phyloP scores from a whole-genome alignment of 2,329 filamentous ascomycete species.

The Huntiella abstrusa region DNA sequence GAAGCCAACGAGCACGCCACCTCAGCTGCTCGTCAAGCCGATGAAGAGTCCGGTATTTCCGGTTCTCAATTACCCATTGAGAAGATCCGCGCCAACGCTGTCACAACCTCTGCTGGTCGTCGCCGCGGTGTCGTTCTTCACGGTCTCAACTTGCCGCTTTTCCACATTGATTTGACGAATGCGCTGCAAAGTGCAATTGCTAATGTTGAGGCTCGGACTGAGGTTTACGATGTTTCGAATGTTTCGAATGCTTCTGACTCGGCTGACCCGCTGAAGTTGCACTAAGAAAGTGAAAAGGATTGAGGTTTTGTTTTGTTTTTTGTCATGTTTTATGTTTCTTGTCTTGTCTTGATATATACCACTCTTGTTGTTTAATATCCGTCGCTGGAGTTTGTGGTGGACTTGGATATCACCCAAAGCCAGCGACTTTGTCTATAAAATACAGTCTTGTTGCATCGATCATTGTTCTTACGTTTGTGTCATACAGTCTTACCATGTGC shows the following conservation, averaged over 20 bases:
- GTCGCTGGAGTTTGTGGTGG: neutral
- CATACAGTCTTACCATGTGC: no score
- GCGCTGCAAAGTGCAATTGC: constrained; percentile 74
- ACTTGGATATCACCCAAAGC: neutral
- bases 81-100: neutral
- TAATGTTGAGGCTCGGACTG: constrained; percentile 44
- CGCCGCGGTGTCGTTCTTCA: constrained; percentile 50
- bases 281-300: constrained; percentile 2
- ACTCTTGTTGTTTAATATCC: neutral
- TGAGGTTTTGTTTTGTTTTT: neutral
- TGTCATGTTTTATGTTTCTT: neutral
- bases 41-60: constrained; percentile 5
- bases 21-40: neutral
- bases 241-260: neutral
- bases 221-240: constrained; percentile 13
- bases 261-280: constrained; percentile 2
- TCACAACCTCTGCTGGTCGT: constrained; percentile 14
- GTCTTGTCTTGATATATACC: constrained; percentile 1
- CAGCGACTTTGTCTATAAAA: no score
- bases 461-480: no score
- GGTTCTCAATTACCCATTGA: neutral
- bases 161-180: constrained; percentile 82
- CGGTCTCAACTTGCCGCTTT: constrained; percentile 75
- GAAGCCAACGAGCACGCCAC: constrained; percentile 33
- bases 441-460: no score